A percentile compares a stretch with the other conserved stretches of the same genome.
phyloP scores from a whole-genome alignment of 2,329 filamentous ascomycete species.

The Fusarium sp. region DNA sequence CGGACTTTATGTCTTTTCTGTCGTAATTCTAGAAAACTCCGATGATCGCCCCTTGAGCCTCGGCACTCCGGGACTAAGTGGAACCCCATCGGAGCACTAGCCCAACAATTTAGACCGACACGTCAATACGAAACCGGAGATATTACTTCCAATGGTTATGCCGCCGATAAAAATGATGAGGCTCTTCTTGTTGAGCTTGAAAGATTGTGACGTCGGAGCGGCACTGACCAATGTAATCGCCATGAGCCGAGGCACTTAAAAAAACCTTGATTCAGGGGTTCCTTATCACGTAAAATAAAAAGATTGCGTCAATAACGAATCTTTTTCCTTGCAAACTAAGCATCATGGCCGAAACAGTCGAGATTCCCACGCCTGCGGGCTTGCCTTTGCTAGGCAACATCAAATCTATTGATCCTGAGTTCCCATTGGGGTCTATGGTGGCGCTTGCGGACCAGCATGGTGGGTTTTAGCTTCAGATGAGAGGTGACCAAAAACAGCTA shows the following conservation, averaged over 20 bases:
- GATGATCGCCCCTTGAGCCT: neutral
- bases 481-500: neutral
- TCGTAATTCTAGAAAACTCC: neutral
- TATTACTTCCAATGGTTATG: neutral
- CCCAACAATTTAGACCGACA: neutral
- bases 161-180: neutral
- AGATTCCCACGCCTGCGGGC: constrained; percentile 71
- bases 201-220: neutral
- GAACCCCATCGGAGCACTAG: neutral
- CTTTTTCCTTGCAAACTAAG: neutral
- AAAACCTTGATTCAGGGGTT: neutral
- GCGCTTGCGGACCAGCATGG: constrained; percentile 72
- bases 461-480: constrained; percentile 44
- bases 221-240: neutral
- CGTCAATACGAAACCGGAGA: neutral
- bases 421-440: constrained; percentile 64
- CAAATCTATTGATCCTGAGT: constrained; percentile 67
- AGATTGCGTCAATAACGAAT: neutral
- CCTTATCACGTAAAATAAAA: neutral
- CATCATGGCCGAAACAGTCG: constrained; percentile 43
- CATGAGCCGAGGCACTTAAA: neutral
- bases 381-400: constrained; percentile 75
- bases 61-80: neutral
- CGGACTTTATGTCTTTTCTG: neutral
- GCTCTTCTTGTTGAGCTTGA: neutral